Percentiles rank a stretch among this genome's conserved stretches.
Evolutionary conservation across 345 rosid species (phyloP).

Genomic region (Hibiscus tridactylites): DNA sequence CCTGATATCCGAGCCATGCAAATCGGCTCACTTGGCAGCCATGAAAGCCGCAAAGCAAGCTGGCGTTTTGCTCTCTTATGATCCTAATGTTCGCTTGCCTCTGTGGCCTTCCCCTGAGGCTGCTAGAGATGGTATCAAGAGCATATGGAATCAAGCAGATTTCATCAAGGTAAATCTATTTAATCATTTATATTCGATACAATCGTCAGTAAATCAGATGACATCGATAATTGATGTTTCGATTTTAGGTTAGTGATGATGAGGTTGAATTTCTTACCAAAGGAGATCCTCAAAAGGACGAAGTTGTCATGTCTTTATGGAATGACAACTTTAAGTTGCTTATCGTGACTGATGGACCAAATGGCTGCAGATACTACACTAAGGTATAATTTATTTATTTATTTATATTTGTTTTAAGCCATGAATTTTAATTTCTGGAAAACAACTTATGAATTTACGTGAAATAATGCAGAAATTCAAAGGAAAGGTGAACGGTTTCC

Average conservation of each 20-base stretch:
- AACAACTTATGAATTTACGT: background rate
- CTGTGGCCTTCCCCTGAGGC: conserved; percentile 56
- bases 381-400: conserved; percentile 20
- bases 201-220: no score
- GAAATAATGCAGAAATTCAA: background rate
- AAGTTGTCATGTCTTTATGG: conserved; percentile 43
- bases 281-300: conserved; percentile 48
- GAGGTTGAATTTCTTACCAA: conserved; percentile 47
- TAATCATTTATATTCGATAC: no score
- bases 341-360: conserved; percentile 57
- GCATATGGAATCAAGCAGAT: conserved; percentile 61
- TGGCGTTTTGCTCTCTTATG: conserved; percentile 48
- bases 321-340: conserved; percentile 51
- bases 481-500: background rate
- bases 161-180: conserved; percentile 30
- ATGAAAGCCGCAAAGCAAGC: conserved; percentile 57
- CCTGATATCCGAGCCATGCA: conserved; percentile 59
- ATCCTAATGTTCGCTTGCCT: conserved; percentile 60
- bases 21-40: conserved; percentile 60
- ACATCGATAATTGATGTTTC: background rate
- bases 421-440: no score
- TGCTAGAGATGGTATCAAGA: conserved; percentile 51
- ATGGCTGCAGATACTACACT: conserved; percentile 61
- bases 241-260: conserved; percentile 42
- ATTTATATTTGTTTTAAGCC: no score